Evolutionary conservation across 1,284 basidiomycete species (phyloP).

Genomic region (Boletus mariae): DNA sequence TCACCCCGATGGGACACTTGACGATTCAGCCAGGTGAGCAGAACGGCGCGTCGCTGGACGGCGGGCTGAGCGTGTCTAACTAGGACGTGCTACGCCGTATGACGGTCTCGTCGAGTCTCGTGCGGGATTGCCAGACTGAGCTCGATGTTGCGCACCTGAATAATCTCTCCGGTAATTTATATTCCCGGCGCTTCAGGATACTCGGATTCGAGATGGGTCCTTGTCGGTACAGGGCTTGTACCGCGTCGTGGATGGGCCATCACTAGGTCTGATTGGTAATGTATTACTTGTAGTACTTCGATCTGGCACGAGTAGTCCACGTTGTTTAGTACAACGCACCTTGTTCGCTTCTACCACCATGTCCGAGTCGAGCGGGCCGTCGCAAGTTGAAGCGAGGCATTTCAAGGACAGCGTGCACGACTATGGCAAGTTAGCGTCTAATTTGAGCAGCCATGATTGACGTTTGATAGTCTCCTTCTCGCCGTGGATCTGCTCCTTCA

Average conservation of each 20-base stretch:
- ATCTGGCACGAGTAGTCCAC: not conserved
- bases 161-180: not conserved
- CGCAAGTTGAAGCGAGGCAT: conserved; percentile 18
- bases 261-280: too few species aligned
- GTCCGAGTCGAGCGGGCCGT: not conserved
- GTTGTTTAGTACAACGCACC: not conserved
- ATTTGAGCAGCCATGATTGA: not conserved
- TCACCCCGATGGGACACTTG: conserved; percentile 22
- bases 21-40: conserved; percentile 19
- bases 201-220: not conserved
- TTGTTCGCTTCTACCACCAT: not conserved
- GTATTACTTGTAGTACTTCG: not conserved
- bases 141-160: not conserved
- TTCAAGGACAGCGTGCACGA: conserved; percentile 35
- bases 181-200: not conserved
- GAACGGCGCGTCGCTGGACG: conserved; percentile 9
- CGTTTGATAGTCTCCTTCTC: conserved; percentile 33
- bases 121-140: conserved; percentile 3
- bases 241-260: not conserved
- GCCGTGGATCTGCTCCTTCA: conserved; percentile 37
- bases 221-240: not conserved
- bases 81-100: conserved; percentile 8
- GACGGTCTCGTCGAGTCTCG: conserved; percentile 3
- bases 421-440: conserved; percentile 23
- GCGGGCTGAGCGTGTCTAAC: not conserved